Evolutionary conservation across 192 early-diverging fungal species (phyloP).

Genomic region (Obelidium mucronatum): DNA sequence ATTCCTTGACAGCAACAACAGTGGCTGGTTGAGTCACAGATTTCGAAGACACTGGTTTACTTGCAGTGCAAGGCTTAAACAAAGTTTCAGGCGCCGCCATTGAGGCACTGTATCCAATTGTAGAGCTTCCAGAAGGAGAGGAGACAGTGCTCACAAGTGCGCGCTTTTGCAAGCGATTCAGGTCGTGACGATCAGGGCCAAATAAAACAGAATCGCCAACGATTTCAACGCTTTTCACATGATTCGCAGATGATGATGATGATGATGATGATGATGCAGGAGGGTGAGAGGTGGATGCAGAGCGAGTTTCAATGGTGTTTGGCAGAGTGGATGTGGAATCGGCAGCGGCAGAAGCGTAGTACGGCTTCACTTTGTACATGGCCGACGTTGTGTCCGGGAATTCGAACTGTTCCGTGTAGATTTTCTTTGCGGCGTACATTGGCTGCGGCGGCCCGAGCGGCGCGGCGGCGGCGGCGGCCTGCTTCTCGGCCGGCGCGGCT

Average conservation of each 20-base stretch:
- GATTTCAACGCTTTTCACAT: neutral
- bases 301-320: neutral
- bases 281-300: neutral
- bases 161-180: neutral
- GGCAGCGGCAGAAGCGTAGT: constrained; percentile 43
- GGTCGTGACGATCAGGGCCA: neutral
- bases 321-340: neutral
- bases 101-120: neutral
- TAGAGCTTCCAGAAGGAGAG: neutral
- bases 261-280: neutral
- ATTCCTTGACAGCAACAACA: no score
- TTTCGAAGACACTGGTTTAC: no score
- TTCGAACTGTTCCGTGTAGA: constrained; percentile 49
- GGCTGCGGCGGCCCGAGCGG: constrained; percentile 7
- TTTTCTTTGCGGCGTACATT: constrained; percentile 49
- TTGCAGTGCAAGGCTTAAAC: no score
- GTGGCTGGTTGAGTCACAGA: no score
- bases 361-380: constrained; percentile 57
- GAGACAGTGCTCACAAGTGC: neutral
- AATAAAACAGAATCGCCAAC: neutral
- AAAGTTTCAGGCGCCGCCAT: no score
- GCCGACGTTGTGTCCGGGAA: constrained; percentile 46
- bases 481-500: no score
- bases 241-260: neutral
- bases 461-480: no score